phyloP scores from a whole-genome alignment of 768 basidiomycete species.

The Nidularia pulvinata region DNA sequence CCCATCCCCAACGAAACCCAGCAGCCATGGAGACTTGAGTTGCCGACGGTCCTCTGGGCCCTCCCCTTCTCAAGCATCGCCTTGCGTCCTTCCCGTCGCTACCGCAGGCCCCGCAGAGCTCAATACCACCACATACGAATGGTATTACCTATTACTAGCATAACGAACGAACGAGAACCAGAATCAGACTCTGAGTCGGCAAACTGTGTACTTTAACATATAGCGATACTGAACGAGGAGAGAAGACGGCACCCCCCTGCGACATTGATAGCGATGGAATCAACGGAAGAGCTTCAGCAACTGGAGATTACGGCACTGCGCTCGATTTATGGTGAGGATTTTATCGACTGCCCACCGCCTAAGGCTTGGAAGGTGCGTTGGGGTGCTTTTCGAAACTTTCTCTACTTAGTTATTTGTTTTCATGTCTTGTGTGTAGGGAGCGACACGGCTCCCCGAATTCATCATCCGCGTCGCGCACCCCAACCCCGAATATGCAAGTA shows the following conservation, averaged over 20 bases:
- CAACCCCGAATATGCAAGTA: conserved; percentile 50
- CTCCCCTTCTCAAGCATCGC: conserved; percentile 56
- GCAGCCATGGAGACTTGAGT: conserved; percentile 73
- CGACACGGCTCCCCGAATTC: conserved; percentile 72
- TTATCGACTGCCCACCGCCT: conserved; percentile 69
- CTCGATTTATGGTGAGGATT: conserved; percentile 82
- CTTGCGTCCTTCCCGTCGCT: conserved; percentile 22
- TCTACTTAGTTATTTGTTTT: not conserved
- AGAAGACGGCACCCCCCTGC: conserved; percentile 12
- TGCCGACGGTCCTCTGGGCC: conserved; percentile 67
- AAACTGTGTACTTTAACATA: conserved; percentile 5
- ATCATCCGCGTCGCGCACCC: conserved; percentile 72
- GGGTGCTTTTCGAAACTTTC: not conserved
- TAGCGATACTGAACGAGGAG: conserved; percentile 10
- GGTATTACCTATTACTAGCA: too few relatives aligned
- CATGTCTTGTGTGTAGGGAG: conserved; percentile 43
- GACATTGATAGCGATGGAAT: conserved; percentile 57
- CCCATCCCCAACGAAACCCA: conserved; percentile 2
- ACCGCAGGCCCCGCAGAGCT: conserved; percentile 13
- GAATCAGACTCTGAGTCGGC: too few relatives aligned
- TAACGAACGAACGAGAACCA: too few relatives aligned
- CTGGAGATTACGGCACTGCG: conserved; percentile 77
- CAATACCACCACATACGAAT: too few relatives aligned
- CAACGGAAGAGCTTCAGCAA: conserved; percentile 63
- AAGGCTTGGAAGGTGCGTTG: conserved; percentile 79